Percentiles rank a stretch among this genome's conserved stretches.
Evolutionary conservation across 2,329 filamentous ascomycete genomes (phyloP).

Genomic region (Alternaria atra): DNA sequence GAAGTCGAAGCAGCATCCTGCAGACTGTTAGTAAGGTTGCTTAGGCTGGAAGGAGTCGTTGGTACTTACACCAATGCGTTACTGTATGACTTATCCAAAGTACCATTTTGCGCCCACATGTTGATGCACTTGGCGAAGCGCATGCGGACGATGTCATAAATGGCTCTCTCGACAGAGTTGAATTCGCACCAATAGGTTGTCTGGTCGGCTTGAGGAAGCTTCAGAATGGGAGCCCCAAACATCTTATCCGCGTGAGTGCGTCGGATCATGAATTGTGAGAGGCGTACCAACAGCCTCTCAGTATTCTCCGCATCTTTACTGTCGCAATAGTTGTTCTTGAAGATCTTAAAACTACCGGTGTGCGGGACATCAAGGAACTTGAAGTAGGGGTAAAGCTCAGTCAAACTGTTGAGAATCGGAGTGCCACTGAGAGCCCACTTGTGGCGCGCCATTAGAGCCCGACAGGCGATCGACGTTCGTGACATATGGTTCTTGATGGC

Average conservation of each 20-base stretch:
- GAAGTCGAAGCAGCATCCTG: constrained; percentile 58
- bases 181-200: constrained; percentile 58
- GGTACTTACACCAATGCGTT: constrained; percentile 51
- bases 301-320: constrained; percentile 37
- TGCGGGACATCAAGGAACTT: constrained; percentile 55
- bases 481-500: constrained; percentile 61
- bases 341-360: constrained; percentile 53
- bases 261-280: constrained; percentile 62
- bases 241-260: constrained; percentile 63
- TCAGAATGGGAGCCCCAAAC: constrained; percentile 63
- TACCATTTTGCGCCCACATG: constrained; percentile 26
- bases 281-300: constrained; percentile 49
- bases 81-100: constrained; percentile 47
- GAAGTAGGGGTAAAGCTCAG: constrained; percentile 53
- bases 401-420: constrained; percentile 49
- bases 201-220: constrained; percentile 61
- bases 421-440: constrained; percentile 57
- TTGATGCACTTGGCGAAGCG: constrained; percentile 58
- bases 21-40: neutral
- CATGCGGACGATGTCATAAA: constrained; percentile 63
- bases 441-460: constrained; percentile 50
- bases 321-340: constrained; percentile 57
- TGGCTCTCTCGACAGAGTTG: constrained; percentile 60
- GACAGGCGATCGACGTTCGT: constrained; percentile 57
- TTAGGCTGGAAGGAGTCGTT: no score